phyloP scores from a whole-genome alignment of 345 rosid species.

The Citrus sinensis region DNA sequence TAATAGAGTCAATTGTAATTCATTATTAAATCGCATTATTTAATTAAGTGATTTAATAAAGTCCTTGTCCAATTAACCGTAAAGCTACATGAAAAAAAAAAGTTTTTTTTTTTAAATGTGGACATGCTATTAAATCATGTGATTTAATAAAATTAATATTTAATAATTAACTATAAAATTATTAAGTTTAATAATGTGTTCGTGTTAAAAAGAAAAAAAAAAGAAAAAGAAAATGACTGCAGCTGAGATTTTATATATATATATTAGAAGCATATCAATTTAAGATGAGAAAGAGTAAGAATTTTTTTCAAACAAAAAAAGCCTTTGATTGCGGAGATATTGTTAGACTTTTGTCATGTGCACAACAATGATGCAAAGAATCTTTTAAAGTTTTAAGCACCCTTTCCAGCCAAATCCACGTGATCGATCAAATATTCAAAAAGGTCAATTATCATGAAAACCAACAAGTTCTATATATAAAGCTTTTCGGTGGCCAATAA shows the following conservation, averaged over 20 bases:
- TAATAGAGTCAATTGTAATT: too few species aligned
- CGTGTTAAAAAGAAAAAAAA: too few species aligned
- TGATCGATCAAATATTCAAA: slow-evolving; percentile 23
- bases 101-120: too few species aligned
- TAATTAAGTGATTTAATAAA: too few species aligned
- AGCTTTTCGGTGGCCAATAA: neutral
- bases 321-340: slow-evolving; percentile 31
- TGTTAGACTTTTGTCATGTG: slow-evolving; percentile 7
- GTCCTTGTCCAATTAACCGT: fast-evolving
- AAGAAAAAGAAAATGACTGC: too few species aligned
- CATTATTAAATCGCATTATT: too few species aligned
- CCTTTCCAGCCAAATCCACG: slow-evolving; percentile 2
- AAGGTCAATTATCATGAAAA: neutral
- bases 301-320: slow-evolving; percentile 17
- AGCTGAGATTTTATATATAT: too few species aligned
- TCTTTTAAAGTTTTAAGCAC: neutral
- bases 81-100: too few species aligned
- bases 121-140: fast-evolving
- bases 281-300: neutral
- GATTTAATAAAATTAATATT: too few species aligned
- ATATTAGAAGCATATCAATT: too few species aligned
- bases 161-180: too few species aligned
- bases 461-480: neutral
- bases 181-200: too few species aligned
- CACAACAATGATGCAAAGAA: neutral